phyloP scores from a whole-genome alignment of 208 protist genomes.

The Crithidia bombi region DNA sequence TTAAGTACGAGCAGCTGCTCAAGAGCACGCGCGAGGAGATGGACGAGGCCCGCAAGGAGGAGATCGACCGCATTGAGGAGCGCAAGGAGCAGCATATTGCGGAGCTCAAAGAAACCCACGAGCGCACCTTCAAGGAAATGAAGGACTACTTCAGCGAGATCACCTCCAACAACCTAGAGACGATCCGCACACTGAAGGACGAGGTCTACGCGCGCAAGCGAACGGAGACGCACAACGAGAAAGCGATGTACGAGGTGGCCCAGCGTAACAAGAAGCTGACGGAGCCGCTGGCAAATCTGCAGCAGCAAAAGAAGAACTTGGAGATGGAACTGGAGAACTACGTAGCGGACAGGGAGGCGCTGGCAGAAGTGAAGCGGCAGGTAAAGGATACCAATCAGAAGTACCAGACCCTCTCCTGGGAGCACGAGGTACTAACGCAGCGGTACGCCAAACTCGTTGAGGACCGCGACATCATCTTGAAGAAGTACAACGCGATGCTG shows the following conservation, averaged over 20 bases:
- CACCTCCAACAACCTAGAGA: constrained; percentile 98
- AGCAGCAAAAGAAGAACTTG: constrained; percentile 92
- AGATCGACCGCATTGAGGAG: constrained; percentile 96
- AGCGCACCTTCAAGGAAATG: constrained; percentile 96
- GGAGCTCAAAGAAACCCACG: constrained; percentile 95
- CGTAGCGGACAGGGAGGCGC: constrained; percentile 85
- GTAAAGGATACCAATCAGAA: constrained; percentile 88
- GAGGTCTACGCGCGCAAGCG: constrained; percentile 95
- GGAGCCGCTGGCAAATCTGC: constrained; percentile 93
- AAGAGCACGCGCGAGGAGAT: constrained; percentile 90
- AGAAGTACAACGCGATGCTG: constrained; percentile 95
- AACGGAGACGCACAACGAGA: constrained; percentile 95
- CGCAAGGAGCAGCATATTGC: constrained; percentile 96
- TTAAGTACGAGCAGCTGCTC: constrained; percentile 95
- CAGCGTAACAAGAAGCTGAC: constrained; percentile 96
- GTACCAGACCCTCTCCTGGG: constrained; percentile 93
- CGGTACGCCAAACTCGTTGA: constrained; percentile 91
- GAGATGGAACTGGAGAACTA: constrained; percentile 93
- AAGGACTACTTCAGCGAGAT: constrained; percentile 99
- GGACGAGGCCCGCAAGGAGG: constrained; percentile 90
- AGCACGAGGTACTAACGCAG: constrained; percentile 96
- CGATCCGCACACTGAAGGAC: constrained; percentile 97
- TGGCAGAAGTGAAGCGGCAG: constrained; percentile 78
- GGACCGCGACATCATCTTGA: constrained; percentile 95
- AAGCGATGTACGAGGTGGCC: constrained; percentile 97